Percentiles rank a stretch among this genome's conserved stretches.
Conservation (phyloP, 306 rosid genomes). For the Luffa acutangula region DNA sequence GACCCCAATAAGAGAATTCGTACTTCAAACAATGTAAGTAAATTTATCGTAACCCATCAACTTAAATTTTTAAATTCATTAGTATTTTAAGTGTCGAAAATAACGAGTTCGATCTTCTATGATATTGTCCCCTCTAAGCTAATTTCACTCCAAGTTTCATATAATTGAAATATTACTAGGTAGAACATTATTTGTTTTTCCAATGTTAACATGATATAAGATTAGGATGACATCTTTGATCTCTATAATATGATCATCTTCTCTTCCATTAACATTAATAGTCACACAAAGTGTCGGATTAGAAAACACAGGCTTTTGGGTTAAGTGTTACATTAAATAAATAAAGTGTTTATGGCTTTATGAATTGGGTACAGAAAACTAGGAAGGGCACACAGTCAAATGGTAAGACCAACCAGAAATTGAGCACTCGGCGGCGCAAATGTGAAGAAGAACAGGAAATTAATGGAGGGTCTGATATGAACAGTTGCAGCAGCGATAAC, state of each 20-base stretch:
- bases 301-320: too few relatives aligned
- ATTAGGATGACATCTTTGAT: background rate
- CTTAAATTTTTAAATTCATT: too few relatives aligned
- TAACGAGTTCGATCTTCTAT: too few relatives aligned
- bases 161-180: too few relatives aligned
- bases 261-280: too few relatives aligned
- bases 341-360: background rate
- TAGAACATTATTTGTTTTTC: too few relatives aligned
- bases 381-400: conserved; percentile 29
- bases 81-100: too few relatives aligned
- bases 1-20: conserved; percentile 41
- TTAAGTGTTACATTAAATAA: background rate
- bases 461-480: background rate
- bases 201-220: too few relatives aligned
- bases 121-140: too few relatives aligned
- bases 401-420: conserved; percentile 25
- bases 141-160: too few relatives aligned
- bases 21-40: conserved; percentile 41
- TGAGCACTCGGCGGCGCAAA: background rate
- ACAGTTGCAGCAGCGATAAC: background rate
- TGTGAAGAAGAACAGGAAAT: conserved; percentile 10
- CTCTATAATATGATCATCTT: background rate
- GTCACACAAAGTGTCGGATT: too few relatives aligned
- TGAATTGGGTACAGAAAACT: conserved; percentile 30
- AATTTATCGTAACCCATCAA: background rate